phyloP scores from a whole-genome alignment of 176 grass and related monocot species.

The Oryza nivara region DNA sequence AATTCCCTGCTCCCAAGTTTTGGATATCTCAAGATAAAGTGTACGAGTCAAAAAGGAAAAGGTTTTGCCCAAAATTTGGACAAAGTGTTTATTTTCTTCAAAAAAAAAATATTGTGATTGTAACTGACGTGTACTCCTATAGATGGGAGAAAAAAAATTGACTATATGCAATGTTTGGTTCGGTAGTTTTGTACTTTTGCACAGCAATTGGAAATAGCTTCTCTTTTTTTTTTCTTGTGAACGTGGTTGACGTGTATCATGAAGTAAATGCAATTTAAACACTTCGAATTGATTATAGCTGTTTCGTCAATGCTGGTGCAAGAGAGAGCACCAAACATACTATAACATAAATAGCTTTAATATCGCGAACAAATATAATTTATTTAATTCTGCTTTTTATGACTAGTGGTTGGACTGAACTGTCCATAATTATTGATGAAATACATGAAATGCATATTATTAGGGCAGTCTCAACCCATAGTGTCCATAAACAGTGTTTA shows the following conservation, averaged over 20 bases:
- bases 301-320: not conserved
- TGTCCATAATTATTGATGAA: not conserved
- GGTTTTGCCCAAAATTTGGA: not conserved
- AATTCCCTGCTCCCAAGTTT: slow-evolving; percentile 16
- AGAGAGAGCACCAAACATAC: not conserved
- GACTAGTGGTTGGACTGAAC: not conserved
- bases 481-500: too few relatives aligned
- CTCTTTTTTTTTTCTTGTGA: too few relatives aligned
- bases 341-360: not conserved
- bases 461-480: too few relatives aligned
- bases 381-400: not conserved
- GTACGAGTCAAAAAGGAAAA: not conserved
- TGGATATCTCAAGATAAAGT: slow-evolving; percentile 42
- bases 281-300: not conserved
- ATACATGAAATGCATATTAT: not conserved
- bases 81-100: not conserved
- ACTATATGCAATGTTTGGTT: not conserved
- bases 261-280: too few relatives aligned
- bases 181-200: not conserved
- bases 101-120: not conserved
- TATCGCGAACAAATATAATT: not conserved
- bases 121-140: slow-evolving; percentile 16
- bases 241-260: too few relatives aligned
- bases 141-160: not conserved
- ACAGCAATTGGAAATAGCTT: not conserved